Percentiles rank a stretch among this genome's conserved stretches.
Evolutionary conservation across 495 filamentous ascomycete species (phyloP).

Genomic region (Opeltia flavorubescens): DNA sequence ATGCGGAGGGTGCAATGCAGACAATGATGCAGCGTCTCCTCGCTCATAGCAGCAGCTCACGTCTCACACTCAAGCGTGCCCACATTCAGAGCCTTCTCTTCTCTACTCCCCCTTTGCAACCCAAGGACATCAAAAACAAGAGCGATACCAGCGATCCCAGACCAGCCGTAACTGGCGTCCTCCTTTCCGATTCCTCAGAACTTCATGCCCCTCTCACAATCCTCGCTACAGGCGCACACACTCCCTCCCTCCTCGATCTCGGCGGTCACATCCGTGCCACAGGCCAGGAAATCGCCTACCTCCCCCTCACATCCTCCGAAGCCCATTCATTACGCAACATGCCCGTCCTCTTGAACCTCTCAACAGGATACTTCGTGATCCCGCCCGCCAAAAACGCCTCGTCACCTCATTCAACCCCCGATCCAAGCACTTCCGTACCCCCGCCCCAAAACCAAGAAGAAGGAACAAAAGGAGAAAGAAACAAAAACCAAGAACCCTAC

Average conservation of each 20-base stretch:
- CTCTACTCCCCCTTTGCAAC: neutral
- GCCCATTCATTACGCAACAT: constrained; percentile 44
- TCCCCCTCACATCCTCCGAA: constrained; percentile 55
- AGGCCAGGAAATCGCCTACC: constrained; percentile 68
- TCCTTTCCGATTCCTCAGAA: constrained; percentile 26
- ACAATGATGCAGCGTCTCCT: constrained; percentile 48
- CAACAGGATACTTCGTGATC: constrained; percentile 69
- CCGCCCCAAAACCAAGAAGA: neutral
- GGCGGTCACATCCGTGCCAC: constrained; percentile 61
- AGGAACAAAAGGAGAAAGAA: neutral
- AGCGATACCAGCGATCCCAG: no score
- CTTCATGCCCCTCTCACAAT: constrained; percentile 60
- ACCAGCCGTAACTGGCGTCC: neutral
- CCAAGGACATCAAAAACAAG: neutral
- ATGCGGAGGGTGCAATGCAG: constrained; percentile 60
- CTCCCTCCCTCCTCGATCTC: constrained; percentile 58
- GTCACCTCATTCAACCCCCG: neutral
- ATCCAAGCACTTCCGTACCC: neutral
- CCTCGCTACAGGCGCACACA: constrained; percentile 81
- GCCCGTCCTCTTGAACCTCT: constrained; percentile 68
- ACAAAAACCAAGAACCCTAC: neutral
- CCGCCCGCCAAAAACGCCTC: constrained; percentile 35
- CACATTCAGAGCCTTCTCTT: neutral
- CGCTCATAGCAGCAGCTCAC: neutral
- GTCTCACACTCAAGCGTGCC: neutral